Base-by-base conservation (phyloP, 164 flowering plant species). In the Echeveria elegans region DNA sequence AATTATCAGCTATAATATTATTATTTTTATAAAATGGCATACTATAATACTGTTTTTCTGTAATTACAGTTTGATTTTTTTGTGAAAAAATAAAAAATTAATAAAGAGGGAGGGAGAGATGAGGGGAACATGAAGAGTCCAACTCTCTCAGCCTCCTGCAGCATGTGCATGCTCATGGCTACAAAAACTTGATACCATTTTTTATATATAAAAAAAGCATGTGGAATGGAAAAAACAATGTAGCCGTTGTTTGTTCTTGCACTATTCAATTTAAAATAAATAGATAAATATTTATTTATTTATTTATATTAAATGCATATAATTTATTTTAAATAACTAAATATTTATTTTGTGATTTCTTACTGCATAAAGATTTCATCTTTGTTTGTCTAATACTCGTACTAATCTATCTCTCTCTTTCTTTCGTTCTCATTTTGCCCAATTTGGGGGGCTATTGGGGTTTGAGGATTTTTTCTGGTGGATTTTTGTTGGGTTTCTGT, bases 101-200 rank as follows among this genome's bases (percentile, higher is more conserved):
- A n/a, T n/a, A n/a, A n/a, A n/a, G n/a, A n/a, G n/a, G n/a, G n/a
- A n/a, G n/a, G n/a, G n/a, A n/a, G n/a, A n/a, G n/a, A n/a, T n/a
- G n/a, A n/a, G n/a, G n/a, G 32, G 61, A 56, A 56, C 32, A 56
- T 16, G 61, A 56, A 56, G 61, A 56, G 14, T 56, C 61, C 61
- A 26, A 56, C 12, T 18, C 31, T 28, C 61, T 56, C 61, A 16
- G 30, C 61, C 6, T 14, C 61, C 32, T 26, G 5, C 32, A 23
- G 29, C 59, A 53, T 53, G 59, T 53, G 59, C 59, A 23, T 23
- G 29, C 59, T 53, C 59, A 53, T 53, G 59, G 59, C 59, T 53
- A 53, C 59, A 53, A 53, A 23, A 10, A 23, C 28, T 23, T 23
- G 10, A 8, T 0, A 53, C 21, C 10, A 53, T 26, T 52, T 56